Base-by-base conservation (phyloP, 345 rosid genomes). In the Mangifera indica region DNA sequence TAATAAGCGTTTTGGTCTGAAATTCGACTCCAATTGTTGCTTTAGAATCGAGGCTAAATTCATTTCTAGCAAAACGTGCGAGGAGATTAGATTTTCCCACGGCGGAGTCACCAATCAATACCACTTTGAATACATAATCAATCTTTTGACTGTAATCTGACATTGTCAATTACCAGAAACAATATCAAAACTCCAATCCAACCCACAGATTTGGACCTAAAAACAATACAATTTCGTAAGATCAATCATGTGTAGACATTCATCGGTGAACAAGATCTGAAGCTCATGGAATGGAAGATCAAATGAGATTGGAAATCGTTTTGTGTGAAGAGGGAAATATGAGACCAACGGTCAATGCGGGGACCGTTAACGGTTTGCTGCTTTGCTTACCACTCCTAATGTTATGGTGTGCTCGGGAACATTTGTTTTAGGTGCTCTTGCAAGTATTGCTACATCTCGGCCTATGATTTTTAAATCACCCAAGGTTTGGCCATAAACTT, bases 21-120 rank as follows among this genome's bases (percentile, higher is more conserved):
- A 91, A 89, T 62, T 91, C 97, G 18, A 91, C 97, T n/a, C 97
- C 93, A 32, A 91, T 91, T 17, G 93, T 91, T 22, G 97, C 97
- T 76, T 91, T 91, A 6, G 97, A 88, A 77, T 89, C 97, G 40
- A 85, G 81, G 72, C 87, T 88, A 75, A 91, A 91, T 82, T 91
- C 97, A 66, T 91, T 91, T 78, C 93, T 83, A 7, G 97, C 80
- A 66, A 91, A 91, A 65, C 97, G 81, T 4, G 92, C 90, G 40
- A 91, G 88, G 24, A 91, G 85, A 83, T 88, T 93, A 8, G 93
- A 87, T 79, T 91, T 91, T 0, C 97, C 97, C 26, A 91, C 97
- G 0, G 97, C 97, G 0, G 97, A 91, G 78, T 91, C 97, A 10
- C 92, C 97, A 61, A 91, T 91, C 84, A 91, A 82, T 21, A 91